Conservation (phyloP, 768 basidiomycete genomes). For the Mycena belliarum region DNA sequence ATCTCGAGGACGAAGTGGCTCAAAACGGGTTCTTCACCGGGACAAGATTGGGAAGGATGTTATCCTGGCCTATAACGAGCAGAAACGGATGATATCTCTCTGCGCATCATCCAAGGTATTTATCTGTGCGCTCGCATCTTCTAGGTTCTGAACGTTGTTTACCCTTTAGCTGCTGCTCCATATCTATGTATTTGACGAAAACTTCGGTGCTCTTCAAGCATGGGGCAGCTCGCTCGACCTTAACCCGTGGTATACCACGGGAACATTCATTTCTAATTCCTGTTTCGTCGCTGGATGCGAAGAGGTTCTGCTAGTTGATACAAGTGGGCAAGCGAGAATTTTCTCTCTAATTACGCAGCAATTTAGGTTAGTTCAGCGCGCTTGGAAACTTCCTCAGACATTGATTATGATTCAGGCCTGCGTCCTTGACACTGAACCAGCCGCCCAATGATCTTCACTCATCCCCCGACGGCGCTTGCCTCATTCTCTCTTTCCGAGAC, state of each 20-base stretch:
- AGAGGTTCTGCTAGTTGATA: constrained; percentile 54
- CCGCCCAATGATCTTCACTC: constrained; percentile 40
- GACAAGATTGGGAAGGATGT: constrained; percentile 49
- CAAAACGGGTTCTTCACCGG: constrained; percentile 35
- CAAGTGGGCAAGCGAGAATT: constrained; percentile 42
- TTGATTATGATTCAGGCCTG: constrained; percentile 37
- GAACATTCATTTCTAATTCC: constrained; percentile 31
- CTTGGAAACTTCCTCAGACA: background rate
- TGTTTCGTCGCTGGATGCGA: constrained; percentile 52
- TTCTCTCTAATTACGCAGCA: constrained; percentile 56
- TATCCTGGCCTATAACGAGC: constrained; percentile 54
- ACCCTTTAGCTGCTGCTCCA: constrained; percentile 38
- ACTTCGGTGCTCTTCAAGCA: constrained; percentile 40
- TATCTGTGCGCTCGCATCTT: background rate
- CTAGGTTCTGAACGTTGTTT: background rate
- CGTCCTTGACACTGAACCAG: constrained; percentile 39
- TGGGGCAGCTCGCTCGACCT: constrained; percentile 44
- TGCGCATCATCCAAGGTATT: constrained; percentile 44
- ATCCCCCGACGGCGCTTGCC: constrained; percentile 57
- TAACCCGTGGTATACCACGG: constrained; percentile 40
- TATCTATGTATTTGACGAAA: constrained; percentile 50
- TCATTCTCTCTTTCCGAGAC: constrained; percentile 36
- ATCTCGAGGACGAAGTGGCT: constrained; percentile 16
- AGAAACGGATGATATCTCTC: constrained; percentile 47
- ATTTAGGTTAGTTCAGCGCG: constrained; percentile 45